These are phyloP conservation scores for Beauveria australis DNA, from an alignment of 2,329 filamentous ascomycete genomes.

Conservation along the genomic window DNA sequence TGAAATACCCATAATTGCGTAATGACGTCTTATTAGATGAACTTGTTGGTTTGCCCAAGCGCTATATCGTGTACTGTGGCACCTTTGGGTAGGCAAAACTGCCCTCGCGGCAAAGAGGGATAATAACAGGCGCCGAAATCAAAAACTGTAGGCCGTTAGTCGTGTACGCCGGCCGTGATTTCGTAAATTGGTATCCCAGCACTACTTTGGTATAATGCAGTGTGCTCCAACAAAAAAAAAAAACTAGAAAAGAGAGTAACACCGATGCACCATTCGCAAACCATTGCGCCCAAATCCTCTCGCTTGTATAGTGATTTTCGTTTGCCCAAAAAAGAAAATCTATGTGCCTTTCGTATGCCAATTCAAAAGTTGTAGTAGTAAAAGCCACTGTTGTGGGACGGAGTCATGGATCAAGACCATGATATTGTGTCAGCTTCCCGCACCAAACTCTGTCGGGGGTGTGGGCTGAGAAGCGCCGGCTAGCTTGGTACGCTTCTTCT, in stretches of 20 bases:
- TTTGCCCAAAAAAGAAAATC: neutral
- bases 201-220: conserved; percentile 18
- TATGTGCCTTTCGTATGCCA: neutral
- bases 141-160: neutral
- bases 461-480: conserved; percentile 14
- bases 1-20: neutral
- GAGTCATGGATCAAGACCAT: neutral
- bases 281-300: conserved; percentile 1
- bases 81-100: neutral
- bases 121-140: neutral
- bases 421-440: conserved; percentile 11
- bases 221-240: conserved; percentile 10
- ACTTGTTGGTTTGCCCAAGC: neutral
- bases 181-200: neutral
- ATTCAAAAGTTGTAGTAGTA: neutral
- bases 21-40: neutral
- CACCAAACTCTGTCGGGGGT: conserved; percentile 17
- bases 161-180: conserved; percentile 1
- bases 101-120: neutral
- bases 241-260: neutral
- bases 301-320: neutral
- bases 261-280: neutral
- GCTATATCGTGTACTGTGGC: conserved; percentile 2
- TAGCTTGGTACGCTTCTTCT: conserved; percentile 55
- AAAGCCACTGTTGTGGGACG: neutral